Base-by-base conservation (phyloP, 345 rosid genomes). In the Lenwebbia sp. region DNA sequence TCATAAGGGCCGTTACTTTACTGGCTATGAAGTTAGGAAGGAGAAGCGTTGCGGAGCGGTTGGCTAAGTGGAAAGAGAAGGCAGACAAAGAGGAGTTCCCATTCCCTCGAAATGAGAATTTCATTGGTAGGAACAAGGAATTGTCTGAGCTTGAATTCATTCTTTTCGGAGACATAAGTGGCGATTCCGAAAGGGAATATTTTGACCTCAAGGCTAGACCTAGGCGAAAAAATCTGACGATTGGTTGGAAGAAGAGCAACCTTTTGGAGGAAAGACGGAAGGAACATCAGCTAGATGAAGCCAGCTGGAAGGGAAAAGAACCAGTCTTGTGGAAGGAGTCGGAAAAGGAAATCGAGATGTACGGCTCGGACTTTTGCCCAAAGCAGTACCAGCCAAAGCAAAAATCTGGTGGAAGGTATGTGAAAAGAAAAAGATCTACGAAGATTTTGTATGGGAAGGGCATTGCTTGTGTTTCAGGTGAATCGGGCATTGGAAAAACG, bases 331-430 rank as follows among this genome's bases (percentile, higher is more conserved):
- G 99, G 99, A 97, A 93, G 90, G 99, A 96, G 90, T 95, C 97
- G 0, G 99, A 96, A 56, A 96, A 93, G 89, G 99, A 97, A 89
- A 97, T 97, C 7, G 99, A 97, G 90, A 97, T 97, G 98, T 95
- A 89, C 84, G 90, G 92, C 84, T 85, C 86, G 8, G 94, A 91
- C n/a, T 49, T 91, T 58, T 87, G 93, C 41, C 89, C 56, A n/a
- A 86, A 88, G 87, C 88, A 86, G 82, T 88, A 83, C 81, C 89
- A 84, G 50, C 86, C 56, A 40, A 94, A 88, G 87, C 84, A 86
- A 41, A 93, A 90, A 86, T 88, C 89, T 50, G 49, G 90, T 83
- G 94, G 90, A 19, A 88, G 92, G 56, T 89, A 85, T 86, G 86
- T 91, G 15, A 93, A 92, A 89, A 96, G 96, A 85, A 95, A 91